Evolutionary conservation across 169 alveolate genomes (phyloP).

Genomic region (Theileria parva): DNA sequence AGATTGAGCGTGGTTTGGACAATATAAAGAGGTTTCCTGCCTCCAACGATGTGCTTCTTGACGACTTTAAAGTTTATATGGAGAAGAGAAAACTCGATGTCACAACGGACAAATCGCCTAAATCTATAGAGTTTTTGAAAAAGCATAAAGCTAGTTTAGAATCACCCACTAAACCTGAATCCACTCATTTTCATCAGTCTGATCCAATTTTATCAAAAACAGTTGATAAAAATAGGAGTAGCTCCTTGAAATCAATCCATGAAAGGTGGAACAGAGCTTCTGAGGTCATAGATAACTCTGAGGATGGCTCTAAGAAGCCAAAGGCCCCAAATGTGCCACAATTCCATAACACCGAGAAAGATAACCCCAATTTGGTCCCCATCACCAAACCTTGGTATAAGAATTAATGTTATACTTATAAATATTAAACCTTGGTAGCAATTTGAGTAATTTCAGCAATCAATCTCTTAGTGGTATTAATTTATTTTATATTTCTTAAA

Average conservation of each 20-base stretch:
- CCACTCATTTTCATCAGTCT: neutral
- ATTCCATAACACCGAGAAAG: slow-evolving; percentile 7
- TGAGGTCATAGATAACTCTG: slow-evolving; percentile 9
- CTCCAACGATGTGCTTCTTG: neutral
- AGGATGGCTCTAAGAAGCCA: neutral
- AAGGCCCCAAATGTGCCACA: neutral
- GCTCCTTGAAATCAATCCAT: slow-evolving; percentile 11
- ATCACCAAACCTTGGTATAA: slow-evolving; percentile 34
- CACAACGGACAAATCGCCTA: neutral
- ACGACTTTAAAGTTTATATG: slow-evolving; percentile 45
- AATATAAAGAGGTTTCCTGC: slow-evolving; percentile 7
- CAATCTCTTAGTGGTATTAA: neutral
- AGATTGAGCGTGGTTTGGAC: slow-evolving; percentile 10
- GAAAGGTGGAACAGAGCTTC: slow-evolving; percentile 41
- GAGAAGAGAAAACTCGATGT: slow-evolving; percentile 27
- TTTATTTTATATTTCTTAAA: neutral
- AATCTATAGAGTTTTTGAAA: neutral
- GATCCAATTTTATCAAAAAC: neutral
- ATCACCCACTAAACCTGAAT: neutral
- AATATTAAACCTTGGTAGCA: neutral
- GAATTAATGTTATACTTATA: neutral
- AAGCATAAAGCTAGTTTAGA: neutral
- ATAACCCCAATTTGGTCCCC: slow-evolving; percentile 21
- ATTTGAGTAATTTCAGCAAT: neutral
- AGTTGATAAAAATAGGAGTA: neutral